phyloP scores from a whole-genome alignment of 2,329 filamentous ascomycete genomes.

The Diaporthe eres region DNA sequence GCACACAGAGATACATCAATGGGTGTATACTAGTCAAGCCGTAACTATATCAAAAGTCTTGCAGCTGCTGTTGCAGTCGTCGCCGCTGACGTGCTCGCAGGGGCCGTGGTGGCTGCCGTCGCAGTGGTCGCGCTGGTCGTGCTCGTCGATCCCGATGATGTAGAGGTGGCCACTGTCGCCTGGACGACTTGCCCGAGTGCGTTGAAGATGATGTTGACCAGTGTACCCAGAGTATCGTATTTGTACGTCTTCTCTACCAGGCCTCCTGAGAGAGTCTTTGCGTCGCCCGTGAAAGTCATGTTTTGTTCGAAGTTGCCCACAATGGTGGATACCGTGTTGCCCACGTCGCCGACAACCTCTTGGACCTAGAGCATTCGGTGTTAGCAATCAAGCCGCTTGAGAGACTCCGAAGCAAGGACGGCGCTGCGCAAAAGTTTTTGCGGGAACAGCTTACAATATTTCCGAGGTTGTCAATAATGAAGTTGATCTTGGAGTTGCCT shows the following conservation, averaged over 20 bases:
- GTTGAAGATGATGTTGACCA: constrained; percentile 71
- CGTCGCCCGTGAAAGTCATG: constrained; percentile 66
- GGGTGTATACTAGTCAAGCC: neutral
- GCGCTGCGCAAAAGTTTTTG: neutral
- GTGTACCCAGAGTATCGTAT: constrained; percentile 62
- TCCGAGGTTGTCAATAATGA: constrained; percentile 72
- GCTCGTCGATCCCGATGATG: constrained; percentile 30
- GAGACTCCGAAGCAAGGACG: too few relatives aligned
- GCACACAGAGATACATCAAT: neutral
- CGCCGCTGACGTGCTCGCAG: constrained; percentile 25
- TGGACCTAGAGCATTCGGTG: constrained; percentile 54
- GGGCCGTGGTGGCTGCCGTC: constrained; percentile 23
- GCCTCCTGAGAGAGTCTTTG: constrained; percentile 53
- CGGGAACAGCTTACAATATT: constrained; percentile 60
- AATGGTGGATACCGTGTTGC: constrained; percentile 62
- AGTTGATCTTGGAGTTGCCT: constrained; percentile 66
- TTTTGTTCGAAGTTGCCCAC: constrained; percentile 71
- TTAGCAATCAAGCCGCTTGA: neutral
- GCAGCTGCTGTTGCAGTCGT: constrained; percentile 35
- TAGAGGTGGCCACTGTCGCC: constrained; percentile 54
- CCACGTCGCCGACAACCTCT: constrained; percentile 64
- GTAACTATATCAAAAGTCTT: neutral
- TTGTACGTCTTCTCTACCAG: constrained; percentile 65
- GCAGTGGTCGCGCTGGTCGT: constrained; percentile 25
- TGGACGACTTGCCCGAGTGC: constrained; percentile 68